These are phyloP conservation scores for Calonectria pteridis DNA, from an alignment of 2,329 filamentous ascomycete species.

Conservation along the genomic window DNA sequence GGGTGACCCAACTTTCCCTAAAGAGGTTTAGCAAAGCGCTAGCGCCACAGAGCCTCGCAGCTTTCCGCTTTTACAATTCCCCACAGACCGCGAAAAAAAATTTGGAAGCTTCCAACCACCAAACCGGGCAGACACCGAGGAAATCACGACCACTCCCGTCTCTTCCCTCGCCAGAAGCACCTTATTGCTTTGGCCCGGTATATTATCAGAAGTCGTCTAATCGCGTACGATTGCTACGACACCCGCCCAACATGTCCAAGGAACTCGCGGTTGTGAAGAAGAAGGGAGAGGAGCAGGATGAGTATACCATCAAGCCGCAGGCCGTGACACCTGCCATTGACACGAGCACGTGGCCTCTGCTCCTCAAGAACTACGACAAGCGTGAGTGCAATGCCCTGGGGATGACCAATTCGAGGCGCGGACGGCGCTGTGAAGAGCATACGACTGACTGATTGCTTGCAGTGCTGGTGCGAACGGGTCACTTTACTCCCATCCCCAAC, in stretches of 20 bases:
- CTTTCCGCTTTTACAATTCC: slow-evolving; percentile 35
- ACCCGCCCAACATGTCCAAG: slow-evolving; percentile 57
- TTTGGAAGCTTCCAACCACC: slow-evolving; percentile 48
- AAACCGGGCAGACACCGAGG: slow-evolving; percentile 48
- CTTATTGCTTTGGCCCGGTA: slow-evolving; percentile 45
- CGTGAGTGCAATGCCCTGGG: slow-evolving; percentile 66
- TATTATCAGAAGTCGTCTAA: slow-evolving; percentile 36
- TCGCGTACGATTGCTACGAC: slow-evolving; percentile 25
- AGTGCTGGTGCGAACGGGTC: slow-evolving; percentile 93
- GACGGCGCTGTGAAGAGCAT: slow-evolving; percentile 26
- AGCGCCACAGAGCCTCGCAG: slow-evolving; percentile 44
- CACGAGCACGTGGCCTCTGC: slow-evolving; percentile 91
- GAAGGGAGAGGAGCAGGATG: slow-evolving; percentile 67
- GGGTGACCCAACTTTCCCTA: neutral
- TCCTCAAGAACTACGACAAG: slow-evolving; percentile 96
- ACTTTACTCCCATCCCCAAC: slow-evolving; percentile 96
- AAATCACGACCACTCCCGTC: slow-evolving; percentile 46
- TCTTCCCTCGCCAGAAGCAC: slow-evolving; percentile 43
- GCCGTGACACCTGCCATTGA: slow-evolving; percentile 81
- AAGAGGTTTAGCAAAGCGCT: neutral
- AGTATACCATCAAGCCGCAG: slow-evolving; percentile 94
- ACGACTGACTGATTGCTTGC: slow-evolving; percentile 44
- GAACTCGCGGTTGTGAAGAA: slow-evolving; percentile 54
- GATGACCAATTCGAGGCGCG: slow-evolving; percentile 6
- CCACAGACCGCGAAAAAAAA: slow-evolving; percentile 52